phyloP scores from a whole-genome alignment of 2,329 filamentous ascomycete species.

The Claviceps arundinis region DNA sequence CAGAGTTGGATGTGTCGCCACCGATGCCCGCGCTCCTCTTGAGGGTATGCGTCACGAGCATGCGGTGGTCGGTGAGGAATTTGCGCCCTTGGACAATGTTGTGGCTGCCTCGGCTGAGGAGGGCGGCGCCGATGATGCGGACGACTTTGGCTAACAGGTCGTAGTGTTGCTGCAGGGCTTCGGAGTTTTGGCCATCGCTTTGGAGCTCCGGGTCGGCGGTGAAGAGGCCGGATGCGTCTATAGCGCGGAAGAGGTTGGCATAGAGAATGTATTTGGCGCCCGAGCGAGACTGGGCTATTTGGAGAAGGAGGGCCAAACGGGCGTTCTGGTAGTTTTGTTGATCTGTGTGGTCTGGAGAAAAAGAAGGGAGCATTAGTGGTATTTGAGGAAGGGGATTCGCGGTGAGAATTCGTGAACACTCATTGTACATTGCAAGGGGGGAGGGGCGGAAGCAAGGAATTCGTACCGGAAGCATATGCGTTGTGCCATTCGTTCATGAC shows the following conservation, averaged over 20 bases:
- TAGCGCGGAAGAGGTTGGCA: conserved; percentile 69
- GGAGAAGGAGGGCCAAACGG: conserved; percentile 68
- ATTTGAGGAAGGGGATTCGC: not conserved
- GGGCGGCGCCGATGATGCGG: conserved; percentile 67
- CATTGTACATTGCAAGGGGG: not conserved
- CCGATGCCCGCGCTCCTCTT: conserved; percentile 79
- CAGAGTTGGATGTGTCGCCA: conserved; percentile 21
- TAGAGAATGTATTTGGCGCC: conserved; percentile 82
- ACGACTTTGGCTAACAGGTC: conserved; percentile 67
- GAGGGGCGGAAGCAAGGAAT: not conserved
- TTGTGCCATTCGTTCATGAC: conserved; percentile 61
- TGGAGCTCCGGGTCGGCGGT: conserved; percentile 85
- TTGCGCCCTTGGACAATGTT: conserved; percentile 67
- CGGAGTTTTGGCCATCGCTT: conserved; percentile 55
- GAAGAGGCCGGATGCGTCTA: conserved; percentile 77
- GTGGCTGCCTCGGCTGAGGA: conserved; percentile 69
- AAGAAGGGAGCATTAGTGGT: not conserved
- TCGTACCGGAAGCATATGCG: conserved; percentile 40
- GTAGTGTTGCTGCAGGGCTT: conserved; percentile 71
- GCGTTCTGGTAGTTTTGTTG: conserved; percentile 48
- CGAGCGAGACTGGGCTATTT: conserved; percentile 69
- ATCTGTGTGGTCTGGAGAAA: conserved; percentile 24
- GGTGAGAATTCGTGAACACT: not conserved
- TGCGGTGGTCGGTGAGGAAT: conserved; percentile 73
- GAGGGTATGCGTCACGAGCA: conserved; percentile 75